A percentile compares a stretch with the other conserved stretches of the same genome.
phyloP scores from a whole-genome alignment of 495 filamentous ascomycete genomes.

The Podospora bellae-mahoneyi region DNA sequence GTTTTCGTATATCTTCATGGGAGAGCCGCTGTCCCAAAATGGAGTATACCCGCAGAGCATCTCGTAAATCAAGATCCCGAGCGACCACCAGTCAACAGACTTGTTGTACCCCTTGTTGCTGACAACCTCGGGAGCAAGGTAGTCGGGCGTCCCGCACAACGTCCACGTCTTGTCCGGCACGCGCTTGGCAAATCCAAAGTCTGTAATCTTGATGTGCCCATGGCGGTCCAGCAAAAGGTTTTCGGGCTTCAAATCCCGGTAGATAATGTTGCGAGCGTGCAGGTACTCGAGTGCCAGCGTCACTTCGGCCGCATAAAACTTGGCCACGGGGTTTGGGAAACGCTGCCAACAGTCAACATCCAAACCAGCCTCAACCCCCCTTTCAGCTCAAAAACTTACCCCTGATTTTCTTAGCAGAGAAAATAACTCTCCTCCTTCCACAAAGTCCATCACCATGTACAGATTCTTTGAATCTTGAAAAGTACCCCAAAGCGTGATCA shows the following conservation, averaged over 20 bases:
- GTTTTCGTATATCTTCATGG: conserved; percentile 99
- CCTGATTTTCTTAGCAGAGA: conserved; percentile 93
- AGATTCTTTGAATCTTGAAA: conserved; percentile 93
- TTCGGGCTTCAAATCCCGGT: conserved; percentile 95
- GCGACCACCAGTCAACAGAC: conserved; percentile 95
- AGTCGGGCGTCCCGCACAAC: conserved; percentile 96
- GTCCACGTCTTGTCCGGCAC: conserved; percentile 99
- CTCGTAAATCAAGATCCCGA: conserved; percentile 97
- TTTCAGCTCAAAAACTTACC: conserved; percentile 51
- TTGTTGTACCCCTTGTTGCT: conserved; percentile 98
- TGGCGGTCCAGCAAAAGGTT: conserved; percentile 93
- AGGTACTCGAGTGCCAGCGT: conserved; percentile 93
- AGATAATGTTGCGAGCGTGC: conserved; percentile 93
- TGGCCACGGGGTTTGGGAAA: conserved; percentile 97
- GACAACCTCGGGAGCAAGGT: conserved; percentile 94
- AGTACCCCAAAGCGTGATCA: conserved; percentile 97
- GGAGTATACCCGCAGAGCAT: conserved; percentile 99
- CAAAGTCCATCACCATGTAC: conserved; percentile 99
- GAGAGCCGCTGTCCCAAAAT: conserved; percentile 95
- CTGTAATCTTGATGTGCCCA: conserved; percentile 96
- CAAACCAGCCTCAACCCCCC: background rate
- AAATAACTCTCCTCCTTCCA: conserved; percentile 98
- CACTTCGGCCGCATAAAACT: conserved; percentile 98
- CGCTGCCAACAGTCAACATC: conserved; percentile 55
- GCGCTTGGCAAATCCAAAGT: conserved; percentile 98